Conservation (phyloP, 345 rosid genomes). For the Salix dunnii region DNA sequence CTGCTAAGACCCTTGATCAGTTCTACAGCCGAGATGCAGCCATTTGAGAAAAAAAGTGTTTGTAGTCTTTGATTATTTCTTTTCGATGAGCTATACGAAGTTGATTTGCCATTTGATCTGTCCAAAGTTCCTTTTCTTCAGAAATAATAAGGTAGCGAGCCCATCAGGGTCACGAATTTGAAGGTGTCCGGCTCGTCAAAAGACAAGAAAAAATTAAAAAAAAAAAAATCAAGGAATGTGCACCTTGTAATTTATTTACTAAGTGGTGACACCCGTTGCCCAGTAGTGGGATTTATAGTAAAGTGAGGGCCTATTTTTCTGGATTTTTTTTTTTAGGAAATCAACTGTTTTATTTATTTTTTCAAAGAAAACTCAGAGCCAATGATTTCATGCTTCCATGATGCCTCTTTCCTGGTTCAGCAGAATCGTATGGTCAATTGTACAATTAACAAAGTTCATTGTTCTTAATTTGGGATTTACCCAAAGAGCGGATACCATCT, state of each 20-base stretch:
- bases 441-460: neutral
- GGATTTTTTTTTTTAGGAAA: neutral
- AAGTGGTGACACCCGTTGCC: neutral
- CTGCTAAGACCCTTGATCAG: slow-evolving; percentile 86
- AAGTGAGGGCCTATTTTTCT: neutral
- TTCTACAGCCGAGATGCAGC: slow-evolving; percentile 76
- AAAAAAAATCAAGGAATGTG: slow-evolving; percentile 1
- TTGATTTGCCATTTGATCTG: slow-evolving; percentile 10
- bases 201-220: neutral
- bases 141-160: slow-evolving; percentile 21
- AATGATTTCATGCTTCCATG: neutral
- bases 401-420: neutral
- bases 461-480: neutral
- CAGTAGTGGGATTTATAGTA: neutral
- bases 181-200: neutral
- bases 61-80: neutral
- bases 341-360: neutral
- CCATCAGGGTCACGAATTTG: slow-evolving; percentile 1
- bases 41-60: slow-evolving; percentile 27
- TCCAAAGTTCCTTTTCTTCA: neutral
- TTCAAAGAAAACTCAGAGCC: neutral
- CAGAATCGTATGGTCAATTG: neutral
- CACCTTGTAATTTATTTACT: slow-evolving; percentile 22
- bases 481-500: neutral
- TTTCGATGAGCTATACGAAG: slow-evolving; percentile 5